A percentile compares a stretch with the other conserved stretches of the same genome.
Evolutionary conservation across 352 stramenopile genomes (phyloP).

Genomic region (Pythium apleroticum): DNA sequence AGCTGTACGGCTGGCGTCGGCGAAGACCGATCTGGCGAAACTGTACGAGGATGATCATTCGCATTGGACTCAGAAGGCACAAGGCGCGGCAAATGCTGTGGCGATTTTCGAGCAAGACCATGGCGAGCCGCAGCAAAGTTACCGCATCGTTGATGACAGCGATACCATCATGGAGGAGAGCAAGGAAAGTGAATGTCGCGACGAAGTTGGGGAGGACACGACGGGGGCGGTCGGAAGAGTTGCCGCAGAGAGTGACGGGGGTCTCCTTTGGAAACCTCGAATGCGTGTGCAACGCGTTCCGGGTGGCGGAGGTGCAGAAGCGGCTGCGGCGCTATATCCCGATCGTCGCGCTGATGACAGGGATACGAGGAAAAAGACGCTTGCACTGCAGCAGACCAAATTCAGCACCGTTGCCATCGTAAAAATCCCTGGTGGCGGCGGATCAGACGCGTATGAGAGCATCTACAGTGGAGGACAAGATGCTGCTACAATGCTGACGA

Average conservation of each 20-base stretch:
- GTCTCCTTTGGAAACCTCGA: slow-evolving; percentile 21
- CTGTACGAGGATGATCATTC: slow-evolving; percentile 30
- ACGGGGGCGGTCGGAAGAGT: not conserved
- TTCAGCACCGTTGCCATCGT: not conserved
- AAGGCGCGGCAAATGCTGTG: not conserved
- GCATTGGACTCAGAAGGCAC: not conserved
- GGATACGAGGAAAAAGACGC: not conserved
- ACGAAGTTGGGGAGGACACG: not conserved
- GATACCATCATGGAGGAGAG: slow-evolving; percentile 12
- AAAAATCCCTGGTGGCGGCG: slow-evolving; percentile 21
- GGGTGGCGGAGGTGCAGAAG: slow-evolving; percentile 22
- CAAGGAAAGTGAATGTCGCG: not conserved
- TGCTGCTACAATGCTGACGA: not conserved
- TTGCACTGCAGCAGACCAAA: not conserved
- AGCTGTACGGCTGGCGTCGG: slow-evolving; percentile 39
- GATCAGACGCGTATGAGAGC: slow-evolving; percentile 19
- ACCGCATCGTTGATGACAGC: not conserved
- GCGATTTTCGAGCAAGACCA: not conserved
- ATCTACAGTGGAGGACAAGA: slow-evolving; percentile 13
- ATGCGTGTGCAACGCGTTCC: slow-evolving; percentile 20
- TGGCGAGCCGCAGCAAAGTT: not conserved
- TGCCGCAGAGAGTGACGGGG: not conserved
- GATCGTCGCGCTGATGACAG: not conserved
- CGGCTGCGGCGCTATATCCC: not conserved
- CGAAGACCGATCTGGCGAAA: slow-evolving; percentile 34